phyloP scores from a whole-genome alignment of 805 yeast genomes.

The Starmerella kuoi region DNA sequence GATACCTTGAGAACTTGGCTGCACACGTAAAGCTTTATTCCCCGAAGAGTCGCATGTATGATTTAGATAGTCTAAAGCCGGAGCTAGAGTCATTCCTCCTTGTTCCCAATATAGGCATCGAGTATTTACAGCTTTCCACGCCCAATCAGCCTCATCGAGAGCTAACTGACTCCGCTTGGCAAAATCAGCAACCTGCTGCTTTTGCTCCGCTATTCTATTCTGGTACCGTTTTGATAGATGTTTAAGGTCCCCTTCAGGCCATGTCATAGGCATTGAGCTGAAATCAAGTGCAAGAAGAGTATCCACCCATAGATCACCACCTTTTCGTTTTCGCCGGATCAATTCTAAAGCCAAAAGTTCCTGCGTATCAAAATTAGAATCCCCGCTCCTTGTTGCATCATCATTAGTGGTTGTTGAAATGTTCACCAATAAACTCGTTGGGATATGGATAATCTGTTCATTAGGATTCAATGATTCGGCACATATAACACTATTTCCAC shows the following conservation, averaged over 20 bases:
- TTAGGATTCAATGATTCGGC: constrained; percentile 26
- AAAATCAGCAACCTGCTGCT: constrained; percentile 2
- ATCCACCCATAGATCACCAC: constrained; percentile 35
- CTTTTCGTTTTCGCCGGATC: background rate
- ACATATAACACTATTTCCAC: constrained; percentile 58
- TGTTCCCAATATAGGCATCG: constrained; percentile 75
- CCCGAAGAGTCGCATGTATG: constrained; percentile 35
- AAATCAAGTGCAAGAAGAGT: constrained; percentile 53
- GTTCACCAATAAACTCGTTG: constrained; percentile 17
- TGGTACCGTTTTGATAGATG: constrained; percentile 20
- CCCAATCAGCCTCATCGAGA: constrained; percentile 34
- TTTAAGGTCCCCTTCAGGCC: constrained; percentile 33
- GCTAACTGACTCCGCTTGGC: background rate
- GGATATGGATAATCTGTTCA: constrained; percentile 18
- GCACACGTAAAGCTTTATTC: constrained; percentile 18
- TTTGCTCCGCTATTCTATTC: constrained; percentile 18
- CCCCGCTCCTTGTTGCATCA: background rate
- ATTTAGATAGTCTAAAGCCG: constrained; percentile 78
- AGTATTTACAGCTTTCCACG: constrained; percentile 83
- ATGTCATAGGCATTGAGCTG: constrained; percentile 45
- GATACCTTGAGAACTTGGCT: constrained; percentile 45
- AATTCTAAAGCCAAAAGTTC: constrained; percentile 17
- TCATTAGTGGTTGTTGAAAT: constrained; percentile 2
- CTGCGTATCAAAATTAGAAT: constrained; percentile 9
- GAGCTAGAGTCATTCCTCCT: constrained; percentile 75